Base-by-base conservation (phyloP, 148 eudicot species). In the Rhododendron williamsianum region DNA sequence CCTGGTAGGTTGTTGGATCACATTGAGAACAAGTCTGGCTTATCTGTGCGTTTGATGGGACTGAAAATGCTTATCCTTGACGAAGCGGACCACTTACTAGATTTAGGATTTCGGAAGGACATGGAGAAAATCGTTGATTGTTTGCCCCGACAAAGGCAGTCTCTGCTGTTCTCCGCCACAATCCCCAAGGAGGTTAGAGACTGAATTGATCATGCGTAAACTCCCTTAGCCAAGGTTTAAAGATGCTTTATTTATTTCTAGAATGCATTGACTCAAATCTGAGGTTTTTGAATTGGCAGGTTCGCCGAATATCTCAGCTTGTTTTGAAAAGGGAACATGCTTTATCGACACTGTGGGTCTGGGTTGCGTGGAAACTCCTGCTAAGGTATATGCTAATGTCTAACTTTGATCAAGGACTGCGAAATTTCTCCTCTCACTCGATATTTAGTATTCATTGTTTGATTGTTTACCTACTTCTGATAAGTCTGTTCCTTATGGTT, bases 1-100 rank as follows among this genome's bases (percentile, higher is more conserved):
- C 98, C 99, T 88, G 98, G 98, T 87, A 92, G 99, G 90, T 93
- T 97, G 86, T 89, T 97, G 90, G 99, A 95, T 91, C 99, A 95
- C 89, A 86, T 95, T 82, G 99, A 97, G 87, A 90, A 88, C 88
- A 92, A 91, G 87, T 97, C 98, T 83, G 91, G 93, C 81, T 83
- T 97, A 83, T 95, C 99, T 76, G 85, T 83, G 52, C 94, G 98
- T 69, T 91, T 97, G 90, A 92, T 91, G 95, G 96, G 98, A 87
- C 89, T 95, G 81, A 90, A 95, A 88, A 88, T 97, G 94, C 94
- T 97, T 78, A 91, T 97, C 67, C 92, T 97, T 84, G 99, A 95
- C 83, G 99, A 97, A 93, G 99, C 98, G 79, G 98, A 97, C 87
- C 94, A 88, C 89, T 90, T 97, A 76, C 86, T 97, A 21, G 92